Conservation (phyloP, 2,329 filamentous ascomycete genomes). For the Sordariomycetes sp. region DNA sequence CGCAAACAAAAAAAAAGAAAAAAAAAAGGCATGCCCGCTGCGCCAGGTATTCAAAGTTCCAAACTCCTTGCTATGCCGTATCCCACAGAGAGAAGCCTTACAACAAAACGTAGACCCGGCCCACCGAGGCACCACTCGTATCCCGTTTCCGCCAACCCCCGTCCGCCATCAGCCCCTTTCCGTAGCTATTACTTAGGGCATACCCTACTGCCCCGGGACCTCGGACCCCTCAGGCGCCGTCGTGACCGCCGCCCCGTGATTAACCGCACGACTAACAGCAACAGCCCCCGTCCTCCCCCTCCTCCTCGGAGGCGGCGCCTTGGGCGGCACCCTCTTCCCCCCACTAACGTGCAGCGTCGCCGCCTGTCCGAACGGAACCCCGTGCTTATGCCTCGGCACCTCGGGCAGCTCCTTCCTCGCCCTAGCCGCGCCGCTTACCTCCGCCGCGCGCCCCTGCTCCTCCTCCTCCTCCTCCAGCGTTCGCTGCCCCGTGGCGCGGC, state of each 20-base stretch:
- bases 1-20: no score
- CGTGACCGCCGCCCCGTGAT: neutral
- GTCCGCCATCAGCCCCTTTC: no score
- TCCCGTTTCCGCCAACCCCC: no score
- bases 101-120: no score
- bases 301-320: conserved; percentile 31
- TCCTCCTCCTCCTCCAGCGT: neutral
- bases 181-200: neutral
- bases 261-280: neutral
- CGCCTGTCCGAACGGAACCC: conserved; percentile 25
- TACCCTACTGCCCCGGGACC: neutral
- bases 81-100: no score
- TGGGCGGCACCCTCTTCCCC: conserved; percentile 27
- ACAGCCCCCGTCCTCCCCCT: conserved; percentile 18
- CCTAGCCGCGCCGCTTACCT: conserved; percentile 9
- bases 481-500: conserved; percentile 33
- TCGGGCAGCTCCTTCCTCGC: conserved; percentile 36
- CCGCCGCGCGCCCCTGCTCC: neutral
- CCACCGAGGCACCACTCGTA: no score
- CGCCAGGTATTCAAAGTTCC: neutral
- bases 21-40: neutral
- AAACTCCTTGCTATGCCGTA: conserved; percentile 2
- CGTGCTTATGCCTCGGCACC: conserved; percentile 43
- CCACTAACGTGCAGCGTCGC: conserved; percentile 2
- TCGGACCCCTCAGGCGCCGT: neutral